Conservation (phyloP, 2,329 filamentous ascomycete species). For the Fusarium coffeatum region DNA sequence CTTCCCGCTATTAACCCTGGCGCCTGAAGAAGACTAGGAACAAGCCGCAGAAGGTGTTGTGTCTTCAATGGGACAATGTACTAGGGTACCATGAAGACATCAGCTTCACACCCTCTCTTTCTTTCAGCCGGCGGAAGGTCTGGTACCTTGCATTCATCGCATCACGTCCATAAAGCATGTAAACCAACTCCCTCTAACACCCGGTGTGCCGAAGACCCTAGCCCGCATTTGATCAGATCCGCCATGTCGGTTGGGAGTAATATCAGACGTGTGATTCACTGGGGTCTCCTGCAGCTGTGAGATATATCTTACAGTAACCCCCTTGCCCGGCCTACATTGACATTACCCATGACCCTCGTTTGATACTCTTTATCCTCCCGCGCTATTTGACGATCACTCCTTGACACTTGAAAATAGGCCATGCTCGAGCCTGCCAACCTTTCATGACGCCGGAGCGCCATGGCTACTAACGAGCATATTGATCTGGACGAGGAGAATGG, state of each 20-base stretch:
- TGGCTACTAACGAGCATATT: conserved; percentile 48
- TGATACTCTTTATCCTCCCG: neutral
- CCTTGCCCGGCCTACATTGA: conserved; percentile 5
- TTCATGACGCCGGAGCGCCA: conserved; percentile 45
- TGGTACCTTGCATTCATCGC: conserved; percentile 42
- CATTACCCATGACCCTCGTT: conserved; percentile 2
- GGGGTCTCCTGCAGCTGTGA: conserved; percentile 21
- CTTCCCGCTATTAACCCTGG: conserved; percentile 21
- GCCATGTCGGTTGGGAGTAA: conserved; percentile 13
- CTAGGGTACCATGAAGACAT: conserved; percentile 34
- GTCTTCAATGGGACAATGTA: conserved; percentile 15
- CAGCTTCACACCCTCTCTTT: conserved; percentile 25
- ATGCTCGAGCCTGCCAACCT: conserved; percentile 36
- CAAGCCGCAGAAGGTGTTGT: conserved; percentile 22
- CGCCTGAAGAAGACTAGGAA: conserved; percentile 23
- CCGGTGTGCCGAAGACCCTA: conserved; percentile 23
- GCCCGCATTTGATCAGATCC: conserved; percentile 20
- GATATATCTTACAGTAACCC: conserved; percentile 38
- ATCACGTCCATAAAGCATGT: conserved; percentile 34
- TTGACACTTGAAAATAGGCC: conserved; percentile 19
- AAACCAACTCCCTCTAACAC: conserved; percentile 25
- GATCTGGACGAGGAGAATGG: conserved; percentile 56
- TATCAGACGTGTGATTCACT: conserved; percentile 18
- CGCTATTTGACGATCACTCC: conserved; percentile 3
- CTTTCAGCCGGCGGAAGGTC: conserved; percentile 22